phyloP scores from a whole-genome alignment of 1,284 basidiomycete species.

The Boletus coffeatus region DNA sequence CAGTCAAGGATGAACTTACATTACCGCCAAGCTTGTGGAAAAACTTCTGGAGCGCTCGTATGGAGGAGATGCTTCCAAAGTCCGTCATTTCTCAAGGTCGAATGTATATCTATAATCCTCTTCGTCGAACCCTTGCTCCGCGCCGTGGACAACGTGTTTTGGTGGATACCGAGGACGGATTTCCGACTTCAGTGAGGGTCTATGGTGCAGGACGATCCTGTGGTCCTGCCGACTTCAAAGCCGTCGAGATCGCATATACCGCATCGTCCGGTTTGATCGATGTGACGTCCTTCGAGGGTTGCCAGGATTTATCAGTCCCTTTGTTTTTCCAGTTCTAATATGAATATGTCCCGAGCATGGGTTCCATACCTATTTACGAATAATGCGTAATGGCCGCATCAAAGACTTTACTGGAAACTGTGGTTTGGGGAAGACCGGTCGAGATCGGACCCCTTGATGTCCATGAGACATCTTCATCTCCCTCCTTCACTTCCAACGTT shows the following conservation, averaged over 20 bases:
- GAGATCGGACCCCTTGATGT: slow-evolving; percentile 69
- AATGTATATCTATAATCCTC: slow-evolving; percentile 84
- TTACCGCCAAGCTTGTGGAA: slow-evolving; percentile 74
- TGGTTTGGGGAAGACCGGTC: slow-evolving; percentile 87
- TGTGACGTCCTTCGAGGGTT: slow-evolving; percentile 83
- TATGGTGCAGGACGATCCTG: slow-evolving; percentile 81
- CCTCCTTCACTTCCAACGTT: slow-evolving; percentile 25
- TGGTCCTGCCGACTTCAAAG: slow-evolving; percentile 74
- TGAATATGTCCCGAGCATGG: slow-evolving; percentile 82
- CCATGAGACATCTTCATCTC: slow-evolving; percentile 63
- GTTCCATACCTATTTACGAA: slow-evolving; percentile 93
- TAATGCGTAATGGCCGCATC: slow-evolving; percentile 86
- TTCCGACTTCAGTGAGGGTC: slow-evolving; percentile 44
- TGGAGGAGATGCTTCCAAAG: slow-evolving; percentile 67
- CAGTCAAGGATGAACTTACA: slow-evolving; percentile 87
- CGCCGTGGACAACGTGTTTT: slow-evolving; percentile 76
- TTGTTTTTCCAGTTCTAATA: slow-evolving; percentile 69
- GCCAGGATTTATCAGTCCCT: slow-evolving; percentile 72
- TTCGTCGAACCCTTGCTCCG: slow-evolving; percentile 83
- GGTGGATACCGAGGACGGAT: slow-evolving; percentile 43
- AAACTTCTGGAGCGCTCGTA: slow-evolving; percentile 84
- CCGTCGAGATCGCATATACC: slow-evolving; percentile 70
- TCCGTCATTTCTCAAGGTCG: slow-evolving; percentile 88
- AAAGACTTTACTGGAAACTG: slow-evolving; percentile 96
- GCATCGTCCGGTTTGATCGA: slow-evolving; percentile 55